A percentile compares a stretch with the other conserved stretches of the same genome.
phyloP scores from a whole-genome alignment of 2,329 filamentous ascomycete genomes.

The Fusarium armeniacum region DNA sequence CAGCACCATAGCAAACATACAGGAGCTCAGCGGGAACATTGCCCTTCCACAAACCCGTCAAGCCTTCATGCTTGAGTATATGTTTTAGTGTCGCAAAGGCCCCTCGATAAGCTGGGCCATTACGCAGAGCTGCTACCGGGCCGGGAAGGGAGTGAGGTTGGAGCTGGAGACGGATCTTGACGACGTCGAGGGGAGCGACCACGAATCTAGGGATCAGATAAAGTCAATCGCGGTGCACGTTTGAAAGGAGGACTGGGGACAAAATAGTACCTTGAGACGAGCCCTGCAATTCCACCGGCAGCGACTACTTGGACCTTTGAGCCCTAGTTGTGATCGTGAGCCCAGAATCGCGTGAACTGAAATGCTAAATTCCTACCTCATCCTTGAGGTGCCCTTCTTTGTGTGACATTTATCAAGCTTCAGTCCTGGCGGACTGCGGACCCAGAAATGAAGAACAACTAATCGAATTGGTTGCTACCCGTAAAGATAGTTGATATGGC shows the following conservation, averaged over 20 bases:
- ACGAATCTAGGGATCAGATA: slow-evolving; percentile 74
- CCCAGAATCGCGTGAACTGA: not conserved
- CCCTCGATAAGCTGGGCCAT: slow-evolving; percentile 75
- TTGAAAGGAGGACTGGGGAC: not conserved
- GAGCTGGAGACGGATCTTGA: slow-evolving; percentile 97
- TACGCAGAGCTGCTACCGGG: slow-evolving; percentile 71
- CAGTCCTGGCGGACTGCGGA: slow-evolving; percentile 37
- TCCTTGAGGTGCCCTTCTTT: slow-evolving; percentile 66
- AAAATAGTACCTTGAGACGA: slow-evolving; percentile 82
- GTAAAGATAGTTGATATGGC: not conserved
- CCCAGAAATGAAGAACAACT: slow-evolving; percentile 41
- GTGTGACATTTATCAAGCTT: slow-evolving; percentile 55
- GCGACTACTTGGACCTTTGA: slow-evolving; percentile 68
- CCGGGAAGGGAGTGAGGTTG: slow-evolving; percentile 88
- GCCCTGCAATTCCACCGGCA: slow-evolving; percentile 77
- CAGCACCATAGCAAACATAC: slow-evolving; percentile 90
- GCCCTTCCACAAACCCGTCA: slow-evolving; percentile 95
- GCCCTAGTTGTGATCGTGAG: slow-evolving; percentile 58
- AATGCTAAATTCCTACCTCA: slow-evolving; percentile 61
- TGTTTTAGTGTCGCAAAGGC: slow-evolving; percentile 80
- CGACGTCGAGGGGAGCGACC: slow-evolving; percentile 93
- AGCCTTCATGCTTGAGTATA: slow-evolving; percentile 84
- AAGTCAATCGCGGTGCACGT: slow-evolving; percentile 31
- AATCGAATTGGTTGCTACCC: slow-evolving; percentile 2
- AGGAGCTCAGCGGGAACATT: slow-evolving; percentile 96